These are phyloP conservation scores for Cerrena zonata DNA, from an alignment of 1,284 basidiomycete genomes.

Conservation along the genomic window DNA sequence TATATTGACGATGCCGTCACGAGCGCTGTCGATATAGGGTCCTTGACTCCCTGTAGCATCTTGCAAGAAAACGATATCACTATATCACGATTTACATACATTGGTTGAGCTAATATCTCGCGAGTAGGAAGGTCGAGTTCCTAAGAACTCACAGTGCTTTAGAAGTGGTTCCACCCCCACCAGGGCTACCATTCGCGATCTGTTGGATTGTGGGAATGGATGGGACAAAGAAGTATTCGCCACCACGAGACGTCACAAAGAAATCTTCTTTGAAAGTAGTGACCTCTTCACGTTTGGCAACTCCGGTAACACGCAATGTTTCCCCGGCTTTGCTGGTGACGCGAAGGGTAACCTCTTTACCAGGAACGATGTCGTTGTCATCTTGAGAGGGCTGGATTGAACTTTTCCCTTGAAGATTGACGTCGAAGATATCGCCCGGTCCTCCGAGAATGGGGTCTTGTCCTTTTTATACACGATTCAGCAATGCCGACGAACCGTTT, in stretches of 20 bases:
- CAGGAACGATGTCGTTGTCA: not conserved
- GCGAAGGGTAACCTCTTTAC: not conserved
- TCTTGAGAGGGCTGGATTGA: not conserved
- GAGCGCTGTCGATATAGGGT: too few species aligned
- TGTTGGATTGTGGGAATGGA: not conserved
- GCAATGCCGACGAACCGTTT: too few species aligned
- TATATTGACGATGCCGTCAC: too few species aligned
- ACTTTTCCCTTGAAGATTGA: not conserved
- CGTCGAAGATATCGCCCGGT: not conserved
- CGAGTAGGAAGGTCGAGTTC: too few species aligned
- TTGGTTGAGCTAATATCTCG: too few species aligned
- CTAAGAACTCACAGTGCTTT: too few species aligned
- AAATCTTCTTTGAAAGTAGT: not conserved
- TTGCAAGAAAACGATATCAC: too few species aligned
- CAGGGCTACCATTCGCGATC: not conserved
- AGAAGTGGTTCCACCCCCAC: too few species aligned
- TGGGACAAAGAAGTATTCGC: slow-evolving; percentile 1
- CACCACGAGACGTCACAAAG: not conserved
- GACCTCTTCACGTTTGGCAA: not conserved
- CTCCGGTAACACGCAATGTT: not conserved
- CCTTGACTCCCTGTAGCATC: too few species aligned
- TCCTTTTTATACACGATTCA: too few species aligned
- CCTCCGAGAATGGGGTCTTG: not conserved
- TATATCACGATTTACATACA: too few species aligned
- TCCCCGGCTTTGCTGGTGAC: not conserved